Evolutionary conservation across 805 yeast genomes (phyloP).

Genomic region (Candida sakaeoensis): DNA sequence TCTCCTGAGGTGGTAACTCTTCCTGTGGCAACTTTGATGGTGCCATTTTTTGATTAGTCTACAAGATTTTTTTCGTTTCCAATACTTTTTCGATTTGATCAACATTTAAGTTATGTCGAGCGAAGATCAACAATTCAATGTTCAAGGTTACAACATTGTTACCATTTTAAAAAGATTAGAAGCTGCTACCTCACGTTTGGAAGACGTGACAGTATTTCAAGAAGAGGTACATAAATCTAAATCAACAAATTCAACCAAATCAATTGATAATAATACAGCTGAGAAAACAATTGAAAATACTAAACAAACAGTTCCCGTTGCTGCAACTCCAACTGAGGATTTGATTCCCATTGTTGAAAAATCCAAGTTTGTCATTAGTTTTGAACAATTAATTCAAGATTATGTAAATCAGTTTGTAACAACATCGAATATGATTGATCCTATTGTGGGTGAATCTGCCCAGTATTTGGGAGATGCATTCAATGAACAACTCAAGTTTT

Average conservation of each 20-base stretch:
- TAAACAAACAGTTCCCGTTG: constrained; percentile 8
- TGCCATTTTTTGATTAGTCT: neutral
- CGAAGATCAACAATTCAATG: constrained; percentile 46
- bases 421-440: constrained; percentile 50
- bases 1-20: constrained; percentile 39
- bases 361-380: constrained; percentile 48
- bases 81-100: neutral
- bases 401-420: constrained; percentile 58
- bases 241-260: neutral
- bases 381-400: constrained; percentile 50
- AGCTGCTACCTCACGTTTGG: constrained; percentile 90
- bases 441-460: constrained; percentile 56
- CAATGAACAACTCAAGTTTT: constrained; percentile 53
- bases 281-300: constrained; percentile 4
- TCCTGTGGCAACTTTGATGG: constrained; percentile 11
- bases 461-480: constrained; percentile 50
- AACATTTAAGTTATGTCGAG: constrained; percentile 20
- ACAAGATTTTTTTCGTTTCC: neutral
- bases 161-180: constrained; percentile 73
- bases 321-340: constrained; percentile 12
- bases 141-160: constrained; percentile 83
- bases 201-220: constrained; percentile 80
- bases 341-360: constrained; percentile 19
- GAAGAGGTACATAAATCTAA: constrained; percentile 41
- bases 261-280: neutral